Percentiles rank a stretch among this genome's conserved stretches.
These are phyloP conservation scores for Staphylotrichum longicolle DNA, from an alignment of 495 filamentous ascomycete species.

Conservation along the genomic window DNA sequence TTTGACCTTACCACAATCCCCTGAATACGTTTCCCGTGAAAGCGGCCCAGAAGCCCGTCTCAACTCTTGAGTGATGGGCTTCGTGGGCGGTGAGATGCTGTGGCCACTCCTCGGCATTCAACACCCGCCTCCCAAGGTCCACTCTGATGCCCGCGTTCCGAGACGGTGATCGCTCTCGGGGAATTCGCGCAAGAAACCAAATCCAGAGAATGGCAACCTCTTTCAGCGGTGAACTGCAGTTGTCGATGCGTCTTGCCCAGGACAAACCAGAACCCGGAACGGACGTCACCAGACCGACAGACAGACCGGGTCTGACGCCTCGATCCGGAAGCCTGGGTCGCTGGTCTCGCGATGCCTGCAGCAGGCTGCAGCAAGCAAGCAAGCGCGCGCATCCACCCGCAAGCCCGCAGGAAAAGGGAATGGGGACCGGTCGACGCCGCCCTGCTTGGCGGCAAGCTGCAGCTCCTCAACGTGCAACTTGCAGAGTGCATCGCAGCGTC, in stretches of 20 bases:
- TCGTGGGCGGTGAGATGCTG: conserved; percentile 11
- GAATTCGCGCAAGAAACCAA: neutral
- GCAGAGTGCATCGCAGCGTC: conserved; percentile 1
- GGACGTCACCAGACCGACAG: too few relatives aligned
- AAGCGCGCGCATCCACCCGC: neutral
- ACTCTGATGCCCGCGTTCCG: neutral
- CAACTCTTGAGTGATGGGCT: too few relatives aligned
- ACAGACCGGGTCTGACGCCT: conserved; percentile 4
- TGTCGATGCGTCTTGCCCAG: too few relatives aligned
- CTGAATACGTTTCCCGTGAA: too few relatives aligned
- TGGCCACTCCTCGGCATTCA: neutral
- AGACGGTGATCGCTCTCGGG: neutral
- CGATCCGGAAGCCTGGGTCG: conserved; percentile 22
- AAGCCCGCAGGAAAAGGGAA: neutral
- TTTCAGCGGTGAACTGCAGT: too few relatives aligned
- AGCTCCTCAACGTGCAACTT: conserved; percentile 14
- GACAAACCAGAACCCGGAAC: too few relatives aligned
- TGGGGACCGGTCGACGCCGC: neutral
- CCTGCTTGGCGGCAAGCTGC: conserved; percentile 13
- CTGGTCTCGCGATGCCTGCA: conserved; percentile 11
- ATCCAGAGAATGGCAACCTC: too few relatives aligned
- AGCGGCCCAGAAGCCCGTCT: too few relatives aligned
- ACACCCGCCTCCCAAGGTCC: neutral
- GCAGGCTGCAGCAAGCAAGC: conserved; percentile 2
- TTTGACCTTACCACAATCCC: neutral